phyloP scores from a whole-genome alignment of 2,329 filamentous ascomycete genomes.

The Fulvia fulva region DNA sequence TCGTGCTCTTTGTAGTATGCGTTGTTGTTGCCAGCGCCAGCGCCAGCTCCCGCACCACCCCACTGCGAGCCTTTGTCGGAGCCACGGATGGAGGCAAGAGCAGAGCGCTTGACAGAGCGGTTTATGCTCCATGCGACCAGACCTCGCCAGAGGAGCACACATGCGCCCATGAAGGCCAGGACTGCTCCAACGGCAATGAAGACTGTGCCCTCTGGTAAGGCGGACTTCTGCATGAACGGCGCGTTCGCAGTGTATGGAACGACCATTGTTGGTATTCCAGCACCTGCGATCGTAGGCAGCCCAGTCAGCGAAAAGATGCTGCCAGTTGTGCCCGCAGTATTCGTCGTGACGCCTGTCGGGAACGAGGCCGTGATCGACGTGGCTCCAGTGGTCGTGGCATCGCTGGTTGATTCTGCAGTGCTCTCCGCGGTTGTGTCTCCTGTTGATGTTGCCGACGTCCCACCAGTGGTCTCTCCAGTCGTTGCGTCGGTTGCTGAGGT shows the following conservation, averaged over 20 bases:
- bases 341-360: constrained; percentile 2
- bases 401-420: background rate
- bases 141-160: constrained; percentile 82
- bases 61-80: constrained; percentile 31
- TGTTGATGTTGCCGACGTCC: background rate
- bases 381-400: constrained; percentile 5
- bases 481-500: constrained; percentile 16
- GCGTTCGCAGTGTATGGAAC: constrained; percentile 81
- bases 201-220: constrained; percentile 83
- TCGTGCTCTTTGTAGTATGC: constrained; percentile 41
- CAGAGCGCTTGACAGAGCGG: constrained; percentile 81
- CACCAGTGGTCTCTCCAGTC: constrained; percentile 7
- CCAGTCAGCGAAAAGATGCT: constrained; percentile 34
- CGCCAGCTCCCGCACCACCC: constrained; percentile 27
- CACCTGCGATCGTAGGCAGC: constrained; percentile 54
- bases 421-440: background rate
- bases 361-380: background rate
- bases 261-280: constrained; percentile 62
- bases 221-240: constrained; percentile 87
- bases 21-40: constrained; percentile 19
- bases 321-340: constrained; percentile 8
- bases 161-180: constrained; percentile 74
- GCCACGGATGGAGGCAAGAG: constrained; percentile 62
- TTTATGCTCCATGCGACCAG: constrained; percentile 88
- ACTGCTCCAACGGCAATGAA: constrained; percentile 93